These are phyloP conservation scores for Corynespora cassiicola DNA, from an alignment of 2,329 filamentous ascomycete genomes.

Conservation along the genomic window DNA sequence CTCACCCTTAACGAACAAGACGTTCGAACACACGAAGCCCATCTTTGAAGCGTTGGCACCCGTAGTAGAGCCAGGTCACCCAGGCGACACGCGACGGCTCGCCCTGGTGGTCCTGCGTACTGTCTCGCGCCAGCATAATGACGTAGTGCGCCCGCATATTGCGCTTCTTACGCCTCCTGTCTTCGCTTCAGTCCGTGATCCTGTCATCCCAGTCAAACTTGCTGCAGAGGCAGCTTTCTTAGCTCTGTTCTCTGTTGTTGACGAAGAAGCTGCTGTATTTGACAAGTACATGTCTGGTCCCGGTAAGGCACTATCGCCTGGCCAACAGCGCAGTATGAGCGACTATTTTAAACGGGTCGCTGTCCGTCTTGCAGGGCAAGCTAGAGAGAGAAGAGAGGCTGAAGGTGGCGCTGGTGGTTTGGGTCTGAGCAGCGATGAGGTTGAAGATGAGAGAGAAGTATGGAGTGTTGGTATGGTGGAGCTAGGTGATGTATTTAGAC, in stretches of 20 bases:
- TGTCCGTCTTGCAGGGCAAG: constrained; percentile 81
- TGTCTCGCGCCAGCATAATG: constrained; percentile 77
- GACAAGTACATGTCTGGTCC: constrained; percentile 84
- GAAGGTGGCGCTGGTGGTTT: constrained; percentile 88
- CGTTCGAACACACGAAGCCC: constrained; percentile 77
- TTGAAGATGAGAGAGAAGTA: constrained; percentile 92
- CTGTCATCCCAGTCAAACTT: constrained; percentile 93
- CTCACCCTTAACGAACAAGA: constrained; percentile 66
- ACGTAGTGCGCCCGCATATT: constrained; percentile 82
- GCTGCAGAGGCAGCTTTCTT: constrained; percentile 95
- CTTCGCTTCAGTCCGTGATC: constrained; percentile 88
- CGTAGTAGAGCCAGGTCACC: constrained; percentile 77
- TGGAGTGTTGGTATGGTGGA: constrained; percentile 95
- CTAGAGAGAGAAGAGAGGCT: constrained; percentile 86
- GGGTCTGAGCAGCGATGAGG: constrained; percentile 86
- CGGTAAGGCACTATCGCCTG: constrained; percentile 68
- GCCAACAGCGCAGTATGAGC: constrained; percentile 85
- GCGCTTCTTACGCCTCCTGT: constrained; percentile 79
- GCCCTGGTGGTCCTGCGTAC: constrained; percentile 89
- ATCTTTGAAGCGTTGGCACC: constrained; percentile 80
- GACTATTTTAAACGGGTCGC: constrained; percentile 98
- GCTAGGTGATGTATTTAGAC: constrained; percentile 63
- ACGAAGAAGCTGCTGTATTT: constrained; percentile 84
- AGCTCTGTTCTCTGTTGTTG: constrained; percentile 86
- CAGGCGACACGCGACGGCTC: constrained; percentile 83